Conservation (phyloP, 2,329 filamentous ascomycete genomes). For the Neurospora sp. region DNA sequence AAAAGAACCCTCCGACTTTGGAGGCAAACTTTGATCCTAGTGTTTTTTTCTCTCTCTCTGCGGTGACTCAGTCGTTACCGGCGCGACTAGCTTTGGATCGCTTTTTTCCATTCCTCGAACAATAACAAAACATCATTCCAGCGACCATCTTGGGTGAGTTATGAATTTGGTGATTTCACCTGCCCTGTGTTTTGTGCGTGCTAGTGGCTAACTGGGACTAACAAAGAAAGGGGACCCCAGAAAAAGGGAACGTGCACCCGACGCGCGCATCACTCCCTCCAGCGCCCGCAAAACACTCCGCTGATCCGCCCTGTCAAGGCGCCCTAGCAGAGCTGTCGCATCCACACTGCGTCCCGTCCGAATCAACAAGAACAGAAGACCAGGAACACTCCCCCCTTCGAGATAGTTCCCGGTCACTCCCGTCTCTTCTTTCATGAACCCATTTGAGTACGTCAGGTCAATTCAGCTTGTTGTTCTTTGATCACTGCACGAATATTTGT, state of each 20-base stretch:
- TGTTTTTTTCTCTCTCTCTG: not conserved
- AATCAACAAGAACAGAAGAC: not conserved
- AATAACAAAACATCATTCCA: not conserved
- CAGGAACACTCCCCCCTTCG: not conserved
- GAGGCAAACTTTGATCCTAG: not conserved
- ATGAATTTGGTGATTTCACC: not conserved
- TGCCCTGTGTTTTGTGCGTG: not conserved
- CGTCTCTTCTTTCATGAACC: not conserved
- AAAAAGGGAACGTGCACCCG: not conserved
- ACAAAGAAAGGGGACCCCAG: not conserved
- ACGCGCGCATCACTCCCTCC: not conserved
- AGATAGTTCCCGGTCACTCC: not conserved
- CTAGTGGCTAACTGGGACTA: not conserved
- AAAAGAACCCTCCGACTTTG: not conserved
- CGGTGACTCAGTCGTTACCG: not conserved
- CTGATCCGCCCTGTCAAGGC: not conserved
- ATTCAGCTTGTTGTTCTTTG: not conserved
- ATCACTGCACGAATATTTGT: conserved; percentile 15
- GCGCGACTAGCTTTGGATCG: not conserved
- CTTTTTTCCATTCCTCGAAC: not conserved
- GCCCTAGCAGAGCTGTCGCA: not conserved
- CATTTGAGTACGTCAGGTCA: not conserved
- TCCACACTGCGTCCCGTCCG: not conserved
- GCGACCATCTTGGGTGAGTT: not conserved
- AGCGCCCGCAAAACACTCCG: not conserved